Evolutionary conservation across 139 green algal genomes (phyloP).

Genomic region (Deuterostichococcus epilithicus): DNA sequence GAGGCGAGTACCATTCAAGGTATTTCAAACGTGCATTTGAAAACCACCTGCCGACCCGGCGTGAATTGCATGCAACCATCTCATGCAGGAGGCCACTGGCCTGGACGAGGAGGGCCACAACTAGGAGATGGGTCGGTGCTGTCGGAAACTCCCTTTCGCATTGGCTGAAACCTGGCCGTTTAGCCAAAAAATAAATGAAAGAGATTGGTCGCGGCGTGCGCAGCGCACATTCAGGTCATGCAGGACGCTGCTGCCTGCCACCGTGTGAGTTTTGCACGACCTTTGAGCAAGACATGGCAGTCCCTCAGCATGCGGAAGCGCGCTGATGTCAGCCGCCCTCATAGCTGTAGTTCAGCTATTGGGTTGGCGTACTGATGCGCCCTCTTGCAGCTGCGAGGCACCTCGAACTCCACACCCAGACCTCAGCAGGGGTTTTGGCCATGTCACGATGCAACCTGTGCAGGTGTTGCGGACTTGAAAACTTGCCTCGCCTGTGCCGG

Average conservation of each 20-base stretch:
- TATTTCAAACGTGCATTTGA: background rate
- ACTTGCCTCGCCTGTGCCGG: background rate
- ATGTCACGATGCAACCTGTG: too few relatives aligned
- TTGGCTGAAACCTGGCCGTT: background rate
- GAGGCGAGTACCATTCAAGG: slow-evolving; percentile 34
- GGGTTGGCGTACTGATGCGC: too few relatives aligned
- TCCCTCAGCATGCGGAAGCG: too few relatives aligned
- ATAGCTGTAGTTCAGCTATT: too few relatives aligned
- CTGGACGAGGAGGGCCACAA: slow-evolving; percentile 60
- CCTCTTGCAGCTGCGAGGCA: too few relatives aligned
- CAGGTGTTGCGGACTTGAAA: background rate
- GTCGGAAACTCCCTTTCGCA: too few relatives aligned
- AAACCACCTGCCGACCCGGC: slow-evolving; percentile 50
- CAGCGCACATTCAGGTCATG: slow-evolving; percentile 81
- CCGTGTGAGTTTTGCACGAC: too few relatives aligned
- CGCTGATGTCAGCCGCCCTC: too few relatives aligned
- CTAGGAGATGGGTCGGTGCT: too few relatives aligned
- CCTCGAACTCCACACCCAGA: too few relatives aligned
- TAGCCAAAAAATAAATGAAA: background rate
- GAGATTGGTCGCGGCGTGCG: slow-evolving; percentile 46
- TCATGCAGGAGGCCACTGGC: slow-evolving; percentile 73
- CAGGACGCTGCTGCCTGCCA: slow-evolving; percentile 20
- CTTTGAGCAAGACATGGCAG: too few relatives aligned
- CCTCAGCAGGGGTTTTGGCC: too few relatives aligned
- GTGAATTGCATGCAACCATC: slow-evolving; percentile 80